These are phyloP conservation scores for Diophrys sp. DNA, from an alignment of 73 alveolate species.

Conservation along the genomic window DNA sequence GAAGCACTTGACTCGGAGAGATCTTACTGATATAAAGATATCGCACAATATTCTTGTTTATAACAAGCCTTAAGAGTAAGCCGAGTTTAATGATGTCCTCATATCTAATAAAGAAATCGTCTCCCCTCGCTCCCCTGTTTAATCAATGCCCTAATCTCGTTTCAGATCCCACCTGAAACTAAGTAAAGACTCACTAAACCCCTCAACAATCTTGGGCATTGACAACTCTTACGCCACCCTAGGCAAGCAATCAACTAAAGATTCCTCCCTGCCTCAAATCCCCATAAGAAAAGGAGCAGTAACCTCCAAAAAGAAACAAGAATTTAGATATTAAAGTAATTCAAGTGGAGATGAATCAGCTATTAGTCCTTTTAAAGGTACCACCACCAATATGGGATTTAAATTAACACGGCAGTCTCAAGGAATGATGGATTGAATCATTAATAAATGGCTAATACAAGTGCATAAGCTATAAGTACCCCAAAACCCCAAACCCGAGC, in stretches of 20 bases:
- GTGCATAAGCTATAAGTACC: no score
- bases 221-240: background rate
- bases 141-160: background rate
- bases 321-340: no score
- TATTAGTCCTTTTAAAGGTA: no score
- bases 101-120: background rate
- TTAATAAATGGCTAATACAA: no score
- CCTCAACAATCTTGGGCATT: background rate
- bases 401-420: no score
- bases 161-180: background rate
- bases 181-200: background rate
- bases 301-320: no score
- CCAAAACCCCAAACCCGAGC: no score
- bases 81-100: slow-evolving; percentile 13
- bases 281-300: no score
- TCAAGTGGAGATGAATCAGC: no score
- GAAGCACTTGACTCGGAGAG: slow-evolving; percentile 56
- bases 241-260: background rate
- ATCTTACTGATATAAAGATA: slow-evolving; percentile 40
- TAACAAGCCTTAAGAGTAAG: slow-evolving; percentile 37
- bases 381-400: no score
- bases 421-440: no score
- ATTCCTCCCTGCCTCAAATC: background rate
- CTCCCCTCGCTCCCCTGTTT: background rate
- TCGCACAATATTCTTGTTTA: slow-evolving; percentile 31